Evolutionary conservation across 1,284 basidiomycete species (phyloP).

Genomic region (Leccinum huronense): DNA sequence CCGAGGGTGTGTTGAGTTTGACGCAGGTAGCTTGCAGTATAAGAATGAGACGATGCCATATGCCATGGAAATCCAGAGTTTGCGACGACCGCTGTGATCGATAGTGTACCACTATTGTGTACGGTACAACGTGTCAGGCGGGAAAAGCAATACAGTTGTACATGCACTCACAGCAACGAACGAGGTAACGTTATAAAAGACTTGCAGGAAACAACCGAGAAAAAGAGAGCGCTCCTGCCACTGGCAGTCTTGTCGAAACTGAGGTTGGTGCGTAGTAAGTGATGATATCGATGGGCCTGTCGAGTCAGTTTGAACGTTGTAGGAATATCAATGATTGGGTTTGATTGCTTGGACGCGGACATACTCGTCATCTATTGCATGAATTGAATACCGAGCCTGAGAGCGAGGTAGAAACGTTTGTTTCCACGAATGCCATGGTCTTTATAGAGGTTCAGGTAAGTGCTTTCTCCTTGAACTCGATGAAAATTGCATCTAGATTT

Average conservation of each 20-base stretch:
- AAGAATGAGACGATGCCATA: constrained; percentile 15
- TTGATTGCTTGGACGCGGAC: not conserved
- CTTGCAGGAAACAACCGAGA: constrained; percentile 16
- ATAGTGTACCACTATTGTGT: constrained; percentile 15
- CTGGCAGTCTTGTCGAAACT: constrained; percentile 16
- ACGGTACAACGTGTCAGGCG: not conserved
- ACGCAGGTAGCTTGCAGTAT: constrained; percentile 15
- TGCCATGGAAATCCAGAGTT: constrained; percentile 21
- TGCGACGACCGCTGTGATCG: constrained; percentile 17
- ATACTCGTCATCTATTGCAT: constrained; percentile 20
- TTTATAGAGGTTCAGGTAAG: constrained; percentile 17
- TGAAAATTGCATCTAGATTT: constrained; percentile 14
- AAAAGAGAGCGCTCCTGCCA: constrained; percentile 14
- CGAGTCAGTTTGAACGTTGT: not conserved
- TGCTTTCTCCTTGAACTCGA: constrained; percentile 14
- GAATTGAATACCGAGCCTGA: constrained; percentile 15
- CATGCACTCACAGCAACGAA: constrained; percentile 12
- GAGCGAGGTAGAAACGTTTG: constrained; percentile 17
- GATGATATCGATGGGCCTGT: constrained; percentile 17
- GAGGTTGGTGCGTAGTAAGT: constrained; percentile 19
- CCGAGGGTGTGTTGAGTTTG: constrained; percentile 7
- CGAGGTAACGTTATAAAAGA: constrained; percentile 16
- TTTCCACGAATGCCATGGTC: constrained; percentile 14
- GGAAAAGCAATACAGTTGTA: too few relatives aligned
- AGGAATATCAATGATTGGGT: not conserved